Conservation (phyloP, 2,329 filamentous ascomycete genomes). For the Dothideomycetidae sp. region DNA sequence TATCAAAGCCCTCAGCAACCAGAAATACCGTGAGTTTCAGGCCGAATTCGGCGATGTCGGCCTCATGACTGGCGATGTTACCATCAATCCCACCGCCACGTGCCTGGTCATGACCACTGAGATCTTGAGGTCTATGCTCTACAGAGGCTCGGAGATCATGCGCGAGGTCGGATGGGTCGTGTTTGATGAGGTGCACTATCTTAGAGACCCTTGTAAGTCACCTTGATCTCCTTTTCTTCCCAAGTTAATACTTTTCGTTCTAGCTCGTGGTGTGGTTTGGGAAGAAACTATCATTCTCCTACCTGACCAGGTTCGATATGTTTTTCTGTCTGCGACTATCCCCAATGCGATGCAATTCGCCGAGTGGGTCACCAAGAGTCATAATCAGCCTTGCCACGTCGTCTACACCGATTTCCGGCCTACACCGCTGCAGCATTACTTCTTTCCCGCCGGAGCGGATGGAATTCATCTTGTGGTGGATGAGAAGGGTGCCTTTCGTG, state of each 20-base stretch:
- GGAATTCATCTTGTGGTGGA: slow-evolving; percentile 92
- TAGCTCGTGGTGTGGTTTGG: slow-evolving; percentile 93
- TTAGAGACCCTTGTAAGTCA: slow-evolving; percentile 91
- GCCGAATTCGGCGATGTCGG: slow-evolving; percentile 94
- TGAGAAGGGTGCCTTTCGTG: slow-evolving; percentile 89
- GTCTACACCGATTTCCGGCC: slow-evolving; percentile 98
- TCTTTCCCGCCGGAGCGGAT: slow-evolving; percentile 83
- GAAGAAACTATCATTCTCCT: slow-evolving; percentile 97
- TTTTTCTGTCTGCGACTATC: slow-evolving; percentile 95
- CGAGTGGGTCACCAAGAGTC: slow-evolving; percentile 97
- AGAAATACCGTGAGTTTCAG: slow-evolving; percentile 94
- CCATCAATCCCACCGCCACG: slow-evolving; percentile 95
- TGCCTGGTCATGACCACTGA: slow-evolving; percentile 99
- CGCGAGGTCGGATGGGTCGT: slow-evolving; percentile 97
- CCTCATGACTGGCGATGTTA: slow-evolving; percentile 97
- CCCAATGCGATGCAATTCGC: slow-evolving; percentile 98
- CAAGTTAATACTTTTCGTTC: slow-evolving; percentile 20
- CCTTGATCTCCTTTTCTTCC: slow-evolving; percentile 14
- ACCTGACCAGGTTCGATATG: slow-evolving; percentile 96
- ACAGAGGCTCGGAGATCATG: slow-evolving; percentile 97
- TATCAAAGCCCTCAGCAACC: slow-evolving; percentile 96
- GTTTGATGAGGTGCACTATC: slow-evolving; percentile 97
- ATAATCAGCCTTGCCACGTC: slow-evolving; percentile 94
- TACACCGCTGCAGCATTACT: slow-evolving; percentile 92
- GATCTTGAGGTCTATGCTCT: slow-evolving; percentile 97